Base-by-base conservation (phyloP, 169 alveolate genomes). In the Plasmodium knowlesi region DNA sequence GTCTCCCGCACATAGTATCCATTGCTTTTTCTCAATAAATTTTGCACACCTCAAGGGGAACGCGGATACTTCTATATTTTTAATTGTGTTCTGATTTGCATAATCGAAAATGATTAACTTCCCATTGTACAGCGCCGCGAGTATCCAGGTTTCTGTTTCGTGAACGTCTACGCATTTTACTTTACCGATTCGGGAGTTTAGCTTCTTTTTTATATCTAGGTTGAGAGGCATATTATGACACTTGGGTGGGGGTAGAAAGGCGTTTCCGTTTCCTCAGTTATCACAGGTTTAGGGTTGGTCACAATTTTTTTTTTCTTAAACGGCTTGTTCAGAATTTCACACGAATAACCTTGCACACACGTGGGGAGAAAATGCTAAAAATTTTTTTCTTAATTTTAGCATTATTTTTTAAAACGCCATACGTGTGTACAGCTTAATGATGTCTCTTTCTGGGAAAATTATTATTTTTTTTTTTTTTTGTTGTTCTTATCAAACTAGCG, bases 91-190 rank as follows among this genome's bases (percentile, higher is more conserved):
- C 97, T 99, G 99, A 72, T 98, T 97, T 67, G 85, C 93, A 94
- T 97, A 97, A 73, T 97, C 98, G 95, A 97, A 95, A 16, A 99
- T 97, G 10, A 98, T 96, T 22, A 98, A 96, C 71, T 97, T 96
- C 72, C 99, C 99, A 84, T 96, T 96, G 96, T 98, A 99, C 83
- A 98, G 95, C 16, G 99, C 99, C 22, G 99, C 98, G 6, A 98
- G 97, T 28, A 98, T 98, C 99, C 99, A 98, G 8, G 99, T 99
- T 83, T 98, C 98, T 3, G 98, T 94, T 6, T 99, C 99, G 93
- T 99, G 99, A 82, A 99, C 93, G 92, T 98, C 99, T 10, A 99
- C 99, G 82, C 98, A 97, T 96, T 99, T 99, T 43, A 99, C 99
- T 80, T 99, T 96, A 84, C 98, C 99, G 4, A 99, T 96, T 37